phyloP scores from a whole-genome alignment of 441 rosid species.

The Adansonia madagascariensis region DNA sequence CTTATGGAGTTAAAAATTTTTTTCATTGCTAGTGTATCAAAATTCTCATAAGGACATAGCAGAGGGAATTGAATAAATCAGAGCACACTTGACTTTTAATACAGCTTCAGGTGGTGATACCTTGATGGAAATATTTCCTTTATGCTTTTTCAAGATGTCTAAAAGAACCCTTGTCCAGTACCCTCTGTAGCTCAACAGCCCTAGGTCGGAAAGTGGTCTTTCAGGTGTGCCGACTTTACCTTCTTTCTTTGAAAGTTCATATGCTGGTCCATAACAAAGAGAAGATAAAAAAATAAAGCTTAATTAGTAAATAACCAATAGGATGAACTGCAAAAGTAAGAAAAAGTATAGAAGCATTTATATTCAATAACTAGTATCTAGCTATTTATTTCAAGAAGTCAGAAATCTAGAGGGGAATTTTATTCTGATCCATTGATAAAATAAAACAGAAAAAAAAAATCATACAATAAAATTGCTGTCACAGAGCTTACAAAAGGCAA shows the following conservation, averaged over 20 bases:
- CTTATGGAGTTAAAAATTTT: no score
- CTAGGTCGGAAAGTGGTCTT: conserved; percentile 97
- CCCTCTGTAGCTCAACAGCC: conserved; percentile 92
- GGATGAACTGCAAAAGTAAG: background rate
- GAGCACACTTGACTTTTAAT: background rate
- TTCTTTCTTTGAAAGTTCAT: conserved; percentile 98
- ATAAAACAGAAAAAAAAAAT: background rate
- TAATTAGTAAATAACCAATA: background rate
- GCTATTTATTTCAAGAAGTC: background rate
- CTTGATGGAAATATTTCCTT: conserved; percentile 97
- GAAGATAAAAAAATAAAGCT: conserved; percentile 25
- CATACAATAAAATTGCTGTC: background rate
- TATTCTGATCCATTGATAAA: conserved; percentile 15
- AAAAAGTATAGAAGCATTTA: background rate
- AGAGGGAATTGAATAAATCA: background rate
- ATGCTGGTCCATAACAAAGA: conserved; percentile 56
- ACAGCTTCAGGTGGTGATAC: conserved; percentile 38
- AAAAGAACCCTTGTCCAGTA: conserved; percentile 95
- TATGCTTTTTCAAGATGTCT: conserved; percentile 96
- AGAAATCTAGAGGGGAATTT: background rate
- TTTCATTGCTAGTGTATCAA: no score
- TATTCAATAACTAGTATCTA: background rate
- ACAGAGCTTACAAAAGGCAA: conserved; percentile 88
- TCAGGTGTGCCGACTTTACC: conserved; percentile 99
- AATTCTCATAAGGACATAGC: background rate